These are phyloP conservation scores for Datura wrightii DNA, from an alignment of 257 asterid species.

Conservation along the genomic window DNA sequence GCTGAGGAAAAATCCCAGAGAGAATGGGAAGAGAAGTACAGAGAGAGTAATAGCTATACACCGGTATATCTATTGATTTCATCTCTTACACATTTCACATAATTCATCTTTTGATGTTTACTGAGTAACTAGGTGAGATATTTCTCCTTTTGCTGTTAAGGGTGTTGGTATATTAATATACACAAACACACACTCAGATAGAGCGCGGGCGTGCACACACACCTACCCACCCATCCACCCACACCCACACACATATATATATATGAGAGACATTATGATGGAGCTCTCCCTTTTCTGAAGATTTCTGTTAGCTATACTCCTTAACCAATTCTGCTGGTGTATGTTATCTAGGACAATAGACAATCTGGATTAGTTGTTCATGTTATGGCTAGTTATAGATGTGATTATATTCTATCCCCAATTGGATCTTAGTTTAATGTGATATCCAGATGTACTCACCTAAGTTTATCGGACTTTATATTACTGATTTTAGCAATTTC, in stretches of 20 bases:
- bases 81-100: background rate
- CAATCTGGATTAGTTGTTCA: background rate
- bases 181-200: background rate
- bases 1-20: constrained; percentile 84
- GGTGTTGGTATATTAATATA: background rate
- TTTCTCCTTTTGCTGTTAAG: background rate
- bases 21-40: constrained; percentile 91
- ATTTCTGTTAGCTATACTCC: background rate
- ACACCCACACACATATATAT: too few relatives aligned
- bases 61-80: constrained; percentile 56
- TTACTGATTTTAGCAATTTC: background rate
- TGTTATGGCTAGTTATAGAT: background rate
- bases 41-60: constrained; percentile 60
- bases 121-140: background rate
- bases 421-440: background rate
- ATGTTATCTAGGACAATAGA: background rate
- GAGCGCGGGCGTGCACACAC: background rate
- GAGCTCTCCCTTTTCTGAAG: constrained; percentile 3
- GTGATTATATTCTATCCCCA: background rate
- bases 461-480: background rate
- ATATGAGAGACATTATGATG: background rate
- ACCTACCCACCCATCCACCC: too few relatives aligned
- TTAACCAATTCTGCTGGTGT: background rate
- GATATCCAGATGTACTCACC: background rate
- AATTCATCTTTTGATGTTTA: background rate